Conservation (phyloP, 2,329 filamentous ascomycete genomes). For the Chrysosporium queenslandicum region DNA sequence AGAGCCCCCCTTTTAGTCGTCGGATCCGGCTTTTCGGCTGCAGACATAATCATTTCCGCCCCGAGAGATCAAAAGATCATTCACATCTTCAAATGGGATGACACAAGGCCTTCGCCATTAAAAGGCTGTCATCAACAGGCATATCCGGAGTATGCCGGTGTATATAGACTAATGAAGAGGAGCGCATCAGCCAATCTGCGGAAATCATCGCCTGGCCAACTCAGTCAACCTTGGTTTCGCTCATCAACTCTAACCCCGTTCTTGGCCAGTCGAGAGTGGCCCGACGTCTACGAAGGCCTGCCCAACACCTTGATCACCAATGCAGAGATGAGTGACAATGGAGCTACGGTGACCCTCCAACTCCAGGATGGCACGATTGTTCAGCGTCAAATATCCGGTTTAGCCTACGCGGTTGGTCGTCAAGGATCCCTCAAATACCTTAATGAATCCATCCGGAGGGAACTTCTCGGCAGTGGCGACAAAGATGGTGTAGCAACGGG, state of each 20-base stretch:
- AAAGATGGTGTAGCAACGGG: conserved; percentile 16
- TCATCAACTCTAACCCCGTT: conserved; percentile 37
- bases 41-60: conserved; percentile 50
- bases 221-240: conserved; percentile 20
- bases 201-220: not conserved
- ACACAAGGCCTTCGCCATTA: conserved; percentile 46
- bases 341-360: conserved; percentile 37
- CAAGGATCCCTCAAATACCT: conserved; percentile 47
- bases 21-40: conserved; percentile 53
- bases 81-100: conserved; percentile 52
- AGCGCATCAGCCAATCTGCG: conserved; percentile 27
- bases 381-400: conserved; percentile 38
- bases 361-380: conserved; percentile 36
- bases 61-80: conserved; percentile 43
- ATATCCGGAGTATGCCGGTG: conserved; percentile 52
- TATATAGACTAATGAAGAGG: conserved; percentile 52
- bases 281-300: conserved; percentile 44
- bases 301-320: conserved; percentile 43
- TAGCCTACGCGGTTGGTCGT: conserved; percentile 49
- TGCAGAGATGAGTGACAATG: conserved; percentile 26
- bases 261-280: conserved; percentile 42
- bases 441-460: conserved; percentile 36
- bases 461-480: conserved; percentile 34
- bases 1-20: conserved; percentile 44
- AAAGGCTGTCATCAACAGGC: conserved; percentile 50